Base-by-base conservation (phyloP, 208 protist genomes). In the Trypanosoma platydactyli region DNA sequence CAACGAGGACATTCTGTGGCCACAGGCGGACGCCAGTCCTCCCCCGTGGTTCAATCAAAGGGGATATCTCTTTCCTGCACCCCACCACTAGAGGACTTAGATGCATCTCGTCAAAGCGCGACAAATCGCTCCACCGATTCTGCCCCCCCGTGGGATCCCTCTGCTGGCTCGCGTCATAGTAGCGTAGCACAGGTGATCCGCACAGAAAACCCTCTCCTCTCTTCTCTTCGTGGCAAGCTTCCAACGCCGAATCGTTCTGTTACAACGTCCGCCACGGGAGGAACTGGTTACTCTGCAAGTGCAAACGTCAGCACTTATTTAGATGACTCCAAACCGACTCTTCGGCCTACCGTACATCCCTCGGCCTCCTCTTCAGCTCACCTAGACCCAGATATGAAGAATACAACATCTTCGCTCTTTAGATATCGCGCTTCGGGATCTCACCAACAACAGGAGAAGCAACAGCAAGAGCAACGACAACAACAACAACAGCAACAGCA, bases 131-230 rank as follows among this genome's bases (percentile, higher is more conserved):
- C 88, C 29, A 64, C 76, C n/a, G 88, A 94, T 24, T 89, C 84
- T 30, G 79, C 79, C 2, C 61, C 75, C 30, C 76, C 83, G 38
- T 94, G 88, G 85, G 77, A 94, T 49, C 84, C 88, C 24, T 46
- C 62, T 27, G 70, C 55, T 46, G 67, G 64, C 5, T 70, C 56
- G n/a, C 61, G 76, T 64, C 77, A 68, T 29, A 65, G 70, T n/a
- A 81, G 76, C 73, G 73, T 40, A 83, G 61, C 12, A 71, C 72
- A 22, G 54, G 71, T 30, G 30, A 52, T 53, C 0, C 76, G 80
- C 15, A 73, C 61, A 20, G 83, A 90, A 5, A 94, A 94, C 64
- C 88, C 88, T 6, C 79, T 94, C 5, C 71, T 94, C 11, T 72
- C 63, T 20, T 83, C 79, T 0, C 38, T 69, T n/a, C 64, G 62